A percentile compares a stretch with the other conserved stretches of the same genome.
Evolutionary conservation across 179 eudicot genomes (phyloP).

Genomic region (Gypsophila paniculata): DNA sequence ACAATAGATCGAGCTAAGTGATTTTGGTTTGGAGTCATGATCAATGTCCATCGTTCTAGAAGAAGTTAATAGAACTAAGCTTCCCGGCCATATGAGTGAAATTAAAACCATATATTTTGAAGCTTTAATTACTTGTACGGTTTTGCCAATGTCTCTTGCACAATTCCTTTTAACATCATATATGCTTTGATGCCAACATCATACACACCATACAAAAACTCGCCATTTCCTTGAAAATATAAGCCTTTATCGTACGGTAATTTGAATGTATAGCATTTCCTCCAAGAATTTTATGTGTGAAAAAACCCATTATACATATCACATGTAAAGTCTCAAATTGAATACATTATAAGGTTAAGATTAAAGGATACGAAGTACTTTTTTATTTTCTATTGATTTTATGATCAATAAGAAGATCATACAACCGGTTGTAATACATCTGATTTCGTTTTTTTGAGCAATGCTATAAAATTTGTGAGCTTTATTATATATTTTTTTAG

Average conservation of each 20-base stretch:
- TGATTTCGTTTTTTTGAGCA: too few relatives aligned
- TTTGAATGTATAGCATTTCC: conserved; percentile 15
- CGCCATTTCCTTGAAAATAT: conserved; percentile 23
- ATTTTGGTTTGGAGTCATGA: too few relatives aligned
- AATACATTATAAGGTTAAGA: not conserved
- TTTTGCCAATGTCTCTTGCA: conserved; percentile 22
- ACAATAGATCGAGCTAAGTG: too few relatives aligned
- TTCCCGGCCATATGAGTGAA: conserved; percentile 20
- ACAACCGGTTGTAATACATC: too few relatives aligned
- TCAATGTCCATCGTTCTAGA: too few relatives aligned
- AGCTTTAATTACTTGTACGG: conserved; percentile 12
- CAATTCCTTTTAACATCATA: conserved; percentile 17
- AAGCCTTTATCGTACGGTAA: not conserved
- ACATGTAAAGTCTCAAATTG: not conserved
- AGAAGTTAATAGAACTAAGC: conserved; percentile 12
- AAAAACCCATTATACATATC: conserved; percentile 30
- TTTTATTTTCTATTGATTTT: too few relatives aligned
- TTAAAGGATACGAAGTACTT: too few relatives aligned
- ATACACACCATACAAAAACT: conserved; percentile 19
- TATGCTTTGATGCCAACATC: conserved; percentile 21
- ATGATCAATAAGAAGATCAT: too few relatives aligned
- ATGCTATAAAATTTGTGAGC: too few relatives aligned
- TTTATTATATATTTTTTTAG: too few relatives aligned
- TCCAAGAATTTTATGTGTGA: conserved; percentile 22
- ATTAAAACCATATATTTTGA: conserved; percentile 10